Percentiles rank a stretch among this genome's conserved stretches.
Evolutionary conservation across 495 filamentous ascomycete genomes (phyloP).

Genomic region (Penicillium manginii): DNA sequence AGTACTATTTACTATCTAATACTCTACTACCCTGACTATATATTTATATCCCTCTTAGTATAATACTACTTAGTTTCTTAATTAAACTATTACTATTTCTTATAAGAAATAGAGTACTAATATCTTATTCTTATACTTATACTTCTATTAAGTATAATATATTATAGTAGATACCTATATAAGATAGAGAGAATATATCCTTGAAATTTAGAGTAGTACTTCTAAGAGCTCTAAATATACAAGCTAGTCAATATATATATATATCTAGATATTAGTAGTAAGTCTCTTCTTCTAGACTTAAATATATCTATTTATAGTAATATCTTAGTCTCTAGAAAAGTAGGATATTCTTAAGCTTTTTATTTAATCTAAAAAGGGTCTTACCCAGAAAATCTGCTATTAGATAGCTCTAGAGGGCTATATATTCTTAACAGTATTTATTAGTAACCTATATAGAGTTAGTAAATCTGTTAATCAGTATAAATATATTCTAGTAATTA

Average conservation of each 20-base stretch:
- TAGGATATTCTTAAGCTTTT: constrained; percentile 28
- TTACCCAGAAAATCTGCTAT: constrained; percentile 22
- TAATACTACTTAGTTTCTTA: constrained; percentile 28
- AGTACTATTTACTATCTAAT: constrained; percentile 23
- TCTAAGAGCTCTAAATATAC: constrained; percentile 13
- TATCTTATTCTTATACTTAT: constrained; percentile 7
- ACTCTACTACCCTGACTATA: constrained; percentile 22
- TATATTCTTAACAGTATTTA: constrained; percentile 11
- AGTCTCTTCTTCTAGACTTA: constrained; percentile 29
- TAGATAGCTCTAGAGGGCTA: constrained; percentile 16
- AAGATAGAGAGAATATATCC: constrained; percentile 7
- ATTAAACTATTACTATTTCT: constrained; percentile 18
- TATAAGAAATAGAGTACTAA: constrained; percentile 10
- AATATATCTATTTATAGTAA: constrained; percentile 39
- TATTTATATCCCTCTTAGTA: constrained; percentile 27
- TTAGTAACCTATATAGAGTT: constrained; percentile 25
- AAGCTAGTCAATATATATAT: constrained; percentile 33
- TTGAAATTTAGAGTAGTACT: constrained; percentile 13
- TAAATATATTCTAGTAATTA: constrained; percentile 14
- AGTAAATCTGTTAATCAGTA: constrained; percentile 21
- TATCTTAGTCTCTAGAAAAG: constrained; percentile 30
- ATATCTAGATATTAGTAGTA: constrained; percentile 27
- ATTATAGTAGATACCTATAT: not conserved
- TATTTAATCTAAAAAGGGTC: constrained; percentile 22
- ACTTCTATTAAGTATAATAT: constrained; percentile 12